phyloP scores from a whole-genome alignment of 345 rosid genomes.

The Trapa bicornis region DNA sequence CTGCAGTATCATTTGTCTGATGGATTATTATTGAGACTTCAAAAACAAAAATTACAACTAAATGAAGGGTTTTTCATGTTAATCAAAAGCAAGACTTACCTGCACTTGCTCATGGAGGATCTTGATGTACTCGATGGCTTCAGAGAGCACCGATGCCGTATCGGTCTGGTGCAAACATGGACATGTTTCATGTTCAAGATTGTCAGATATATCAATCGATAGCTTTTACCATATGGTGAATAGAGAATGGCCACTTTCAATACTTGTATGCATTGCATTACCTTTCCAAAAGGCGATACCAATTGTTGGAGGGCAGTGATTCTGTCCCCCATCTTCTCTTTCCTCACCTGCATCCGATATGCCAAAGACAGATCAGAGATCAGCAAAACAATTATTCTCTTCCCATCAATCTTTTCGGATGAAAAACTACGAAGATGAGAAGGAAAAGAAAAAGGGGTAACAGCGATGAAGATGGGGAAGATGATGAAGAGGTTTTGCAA shows the following conservation, averaged over 20 bases:
- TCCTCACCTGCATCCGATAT: constrained; percentile 54
- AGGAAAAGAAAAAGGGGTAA: neutral
- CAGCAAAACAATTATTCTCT: neutral
- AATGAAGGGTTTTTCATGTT: too few relatives aligned
- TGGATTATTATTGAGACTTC: neutral
- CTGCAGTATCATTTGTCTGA: constrained; percentile 16
- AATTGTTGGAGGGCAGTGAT: constrained; percentile 98
- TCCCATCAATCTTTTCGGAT: constrained; percentile 10
- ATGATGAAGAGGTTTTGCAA: neutral
- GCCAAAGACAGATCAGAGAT: neutral
- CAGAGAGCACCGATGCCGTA: constrained; percentile 95
- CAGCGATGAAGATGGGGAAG: neutral
- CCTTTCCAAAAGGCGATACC: constrained; percentile 99
- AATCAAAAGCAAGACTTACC: constrained; percentile 29
- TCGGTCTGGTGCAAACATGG: constrained; percentile 46
- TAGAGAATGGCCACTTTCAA: neutral
- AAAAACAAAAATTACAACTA: neutral
- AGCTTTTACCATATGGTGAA: neutral
- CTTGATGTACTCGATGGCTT: constrained; percentile 87
- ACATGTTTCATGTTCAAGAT: neutral
- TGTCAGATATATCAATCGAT: neutral
- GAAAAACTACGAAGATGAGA: neutral
- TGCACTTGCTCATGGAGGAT: constrained; percentile 76
- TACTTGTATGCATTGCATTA: constrained; percentile 10
- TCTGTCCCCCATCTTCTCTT: constrained; percentile 99